phyloP scores from a whole-genome alignment of 1,139 yeast species.

The Candida sanyaensis region DNA sequence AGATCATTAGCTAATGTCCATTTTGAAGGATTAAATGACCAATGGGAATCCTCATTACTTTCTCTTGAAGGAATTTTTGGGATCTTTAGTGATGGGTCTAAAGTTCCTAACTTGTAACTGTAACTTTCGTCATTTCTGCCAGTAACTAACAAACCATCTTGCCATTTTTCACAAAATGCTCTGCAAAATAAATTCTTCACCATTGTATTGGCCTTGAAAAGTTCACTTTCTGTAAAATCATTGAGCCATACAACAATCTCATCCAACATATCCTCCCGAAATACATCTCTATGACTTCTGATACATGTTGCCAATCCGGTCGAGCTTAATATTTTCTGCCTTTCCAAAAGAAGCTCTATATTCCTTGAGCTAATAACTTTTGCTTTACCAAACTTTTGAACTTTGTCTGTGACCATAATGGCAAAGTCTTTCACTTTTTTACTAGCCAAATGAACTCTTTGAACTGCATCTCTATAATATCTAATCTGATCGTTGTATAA shows the following conservation, averaged over 20 bases:
- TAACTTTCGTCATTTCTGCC: constrained; percentile 14
- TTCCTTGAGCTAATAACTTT: constrained; percentile 60
- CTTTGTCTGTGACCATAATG: constrained; percentile 66
- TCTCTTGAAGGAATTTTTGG: constrained; percentile 29
- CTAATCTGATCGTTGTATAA: constrained; percentile 80
- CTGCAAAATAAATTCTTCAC: constrained; percentile 56
- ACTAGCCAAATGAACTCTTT: constrained; percentile 64
- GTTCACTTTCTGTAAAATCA: constrained; percentile 57
- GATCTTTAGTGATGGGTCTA: constrained; percentile 32
- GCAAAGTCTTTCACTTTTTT: constrained; percentile 69
- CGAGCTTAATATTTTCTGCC: constrained; percentile 54
- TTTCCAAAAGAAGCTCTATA: constrained; percentile 48
- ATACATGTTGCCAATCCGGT: constrained; percentile 72
- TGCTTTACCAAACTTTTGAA: constrained; percentile 70
- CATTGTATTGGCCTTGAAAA: constrained; percentile 50
- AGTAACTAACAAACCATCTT: constrained; percentile 37
- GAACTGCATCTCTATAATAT: constrained; percentile 73
- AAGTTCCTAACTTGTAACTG: constrained; percentile 32
- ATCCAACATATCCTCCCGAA: constrained; percentile 81
- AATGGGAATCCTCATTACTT: constrained; percentile 23
- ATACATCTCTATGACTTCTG: constrained; percentile 65
- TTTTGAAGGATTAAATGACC: constrained; percentile 37
- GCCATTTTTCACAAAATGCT: constrained; percentile 58
- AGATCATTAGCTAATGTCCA: constrained; percentile 47
- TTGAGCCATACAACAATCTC: constrained; percentile 68